Conservation (phyloP, 805 yeast species). For the Ogataea wickerhamii region DNA sequence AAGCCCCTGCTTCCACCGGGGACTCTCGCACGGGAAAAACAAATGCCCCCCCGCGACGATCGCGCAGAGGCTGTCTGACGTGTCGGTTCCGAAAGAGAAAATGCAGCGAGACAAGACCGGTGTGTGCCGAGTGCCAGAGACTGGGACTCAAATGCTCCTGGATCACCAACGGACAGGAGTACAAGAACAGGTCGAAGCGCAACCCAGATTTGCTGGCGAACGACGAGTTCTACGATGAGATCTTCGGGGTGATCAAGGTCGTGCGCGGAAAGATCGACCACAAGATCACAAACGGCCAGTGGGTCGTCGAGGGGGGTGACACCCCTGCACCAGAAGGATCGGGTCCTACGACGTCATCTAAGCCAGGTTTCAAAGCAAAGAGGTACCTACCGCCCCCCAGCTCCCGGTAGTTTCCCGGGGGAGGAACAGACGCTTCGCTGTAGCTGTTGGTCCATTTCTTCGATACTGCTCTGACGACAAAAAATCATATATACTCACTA, state of each 20-base stretch:
- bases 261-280: slow-evolving; percentile 25
- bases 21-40: too few relatives aligned
- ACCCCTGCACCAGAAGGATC: slow-evolving; percentile 1
- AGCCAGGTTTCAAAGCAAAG: too few relatives aligned
- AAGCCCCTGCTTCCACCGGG: too few relatives aligned
- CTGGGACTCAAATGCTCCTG: slow-evolving; percentile 24
- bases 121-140: slow-evolving; percentile 30
- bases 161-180: slow-evolving; percentile 22
- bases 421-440: too few relatives aligned
- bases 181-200: slow-evolving; percentile 23
- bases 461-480: too few relatives aligned
- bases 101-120: slow-evolving; percentile 40
- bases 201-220: slow-evolving; percentile 21
- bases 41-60: too few relatives aligned
- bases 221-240: slow-evolving; percentile 24
- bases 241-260: slow-evolving; percentile 24
- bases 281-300: slow-evolving; percentile 21
- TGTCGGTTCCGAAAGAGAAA: slow-evolving; percentile 42
- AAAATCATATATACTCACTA: too few relatives aligned
- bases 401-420: too few relatives aligned
- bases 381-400: too few relatives aligned
- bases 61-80: slow-evolving; percentile 34
- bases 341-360: too few relatives aligned
- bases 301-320: slow-evolving; percentile 17
- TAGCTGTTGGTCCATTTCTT: too few relatives aligned